A percentile compares a stretch with the other conserved stretches of the same genome.
phyloP scores from a whole-genome alignment of 306 rosid species.

The Cucumis sativus region Cucumber_9930_V3 NC_026660.2:18725501-18726000 shows the following conservation, averaged over 20 bases:
- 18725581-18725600: background rate
- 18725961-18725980: slow-evolving; percentile 1
- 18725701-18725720: background rate
- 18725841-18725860: background rate
- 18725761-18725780: background rate
- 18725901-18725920: slow-evolving; percentile 9
- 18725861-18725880: background rate
- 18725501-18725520: background rate
- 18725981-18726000: slow-evolving; percentile 3
- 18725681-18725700: background rate
- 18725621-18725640: background rate
- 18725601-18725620: background rate
- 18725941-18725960: background rate
- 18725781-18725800: background rate
- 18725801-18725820: background rate
- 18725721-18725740: background rate
- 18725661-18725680: background rate
- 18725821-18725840: background rate
- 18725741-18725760: background rate
- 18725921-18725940: background rate
- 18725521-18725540: background rate
- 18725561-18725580: background rate
- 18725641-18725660: background rate
- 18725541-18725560: background rate
- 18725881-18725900: background rate